These are phyloP conservation scores for Fusarium sp. DNA, from an alignment of 2,329 filamentous ascomycete species.

Conservation along the genomic window DNA sequence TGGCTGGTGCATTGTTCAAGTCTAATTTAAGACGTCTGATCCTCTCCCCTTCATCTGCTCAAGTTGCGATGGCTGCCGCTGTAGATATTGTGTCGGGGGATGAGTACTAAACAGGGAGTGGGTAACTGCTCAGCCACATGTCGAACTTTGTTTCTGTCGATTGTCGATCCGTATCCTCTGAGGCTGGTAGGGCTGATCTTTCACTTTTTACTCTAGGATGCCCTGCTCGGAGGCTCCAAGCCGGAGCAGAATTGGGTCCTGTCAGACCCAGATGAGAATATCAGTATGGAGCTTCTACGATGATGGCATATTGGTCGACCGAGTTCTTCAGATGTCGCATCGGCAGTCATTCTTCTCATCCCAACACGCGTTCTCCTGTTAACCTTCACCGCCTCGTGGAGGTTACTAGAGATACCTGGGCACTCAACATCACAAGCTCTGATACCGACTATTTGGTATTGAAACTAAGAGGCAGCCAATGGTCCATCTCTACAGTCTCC, in stretches of 20 bases:
- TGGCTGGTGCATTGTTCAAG: conserved; percentile 19
- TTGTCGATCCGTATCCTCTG: neutral
- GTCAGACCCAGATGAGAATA: neutral
- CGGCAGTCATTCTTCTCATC: neutral
- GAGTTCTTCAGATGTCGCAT: neutral
- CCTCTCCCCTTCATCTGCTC: neutral
- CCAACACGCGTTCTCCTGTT: too few relatives aligned
- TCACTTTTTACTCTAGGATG: neutral
- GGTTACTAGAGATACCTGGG: neutral
- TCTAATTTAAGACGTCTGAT: neutral
- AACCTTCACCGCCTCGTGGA: neutral
- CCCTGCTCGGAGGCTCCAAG: neutral
- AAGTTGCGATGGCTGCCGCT: neutral
- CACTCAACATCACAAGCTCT: neutral
- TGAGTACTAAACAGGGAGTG: neutral
- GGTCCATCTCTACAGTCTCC: neutral
- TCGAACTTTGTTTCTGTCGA: neutral
- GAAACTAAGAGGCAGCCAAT: neutral
- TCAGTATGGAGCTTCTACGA: neutral
- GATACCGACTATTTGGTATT: neutral
- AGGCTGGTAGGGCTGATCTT: neutral
- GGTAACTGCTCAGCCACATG: neutral
- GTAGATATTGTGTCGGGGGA: neutral
- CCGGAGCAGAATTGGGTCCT: neutral
- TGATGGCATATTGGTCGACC: neutral